A percentile compares a stretch with the other conserved stretches of the same genome.
Conservation (phyloP, 257 asterid genomes). For the Verbascum thapsus region DNA sequence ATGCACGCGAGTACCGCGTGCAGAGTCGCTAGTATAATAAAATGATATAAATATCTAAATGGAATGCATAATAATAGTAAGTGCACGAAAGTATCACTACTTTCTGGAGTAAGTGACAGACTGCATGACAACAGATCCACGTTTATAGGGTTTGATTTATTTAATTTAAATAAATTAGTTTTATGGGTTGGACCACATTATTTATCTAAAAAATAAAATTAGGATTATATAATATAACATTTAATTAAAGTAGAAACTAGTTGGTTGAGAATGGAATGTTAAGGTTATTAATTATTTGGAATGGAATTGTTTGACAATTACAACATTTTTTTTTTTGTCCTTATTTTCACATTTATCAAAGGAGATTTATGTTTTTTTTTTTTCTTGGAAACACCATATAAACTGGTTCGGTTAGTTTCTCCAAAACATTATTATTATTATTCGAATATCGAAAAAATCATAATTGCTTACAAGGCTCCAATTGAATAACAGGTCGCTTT, state of each 20-base stretch:
- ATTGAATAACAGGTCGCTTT: too few relatives aligned
- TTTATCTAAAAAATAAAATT: conserved; percentile 36
- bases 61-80: neutral
- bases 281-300: conserved; percentile 19
- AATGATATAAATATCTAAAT: neutral
- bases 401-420: neutral
- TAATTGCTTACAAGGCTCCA: too few relatives aligned
- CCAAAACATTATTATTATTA: too few relatives aligned
- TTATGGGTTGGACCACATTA: conserved; percentile 33
- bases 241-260: conserved; percentile 36
- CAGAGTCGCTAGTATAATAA: too few relatives aligned
- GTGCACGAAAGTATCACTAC: conserved; percentile 39
- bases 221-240: conserved; percentile 46
- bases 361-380: neutral
- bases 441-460: neutral
- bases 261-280: conserved; percentile 45
- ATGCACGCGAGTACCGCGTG: too few relatives aligned
- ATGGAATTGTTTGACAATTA: conserved; percentile 18
- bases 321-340: conserved; percentile 19
- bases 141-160: conserved; percentile 34
- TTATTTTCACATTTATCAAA: conserved; percentile 7
- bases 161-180: conserved; percentile 2
- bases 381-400: too few relatives aligned
- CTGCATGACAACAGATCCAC: conserved; percentile 44
- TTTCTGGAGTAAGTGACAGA: conserved; percentile 24